Percentiles rank a stretch among this genome's conserved stretches.
phyloP scores from a whole-genome alignment of 805 yeast genomes.

The Kodamaea leandrae region DNA sequence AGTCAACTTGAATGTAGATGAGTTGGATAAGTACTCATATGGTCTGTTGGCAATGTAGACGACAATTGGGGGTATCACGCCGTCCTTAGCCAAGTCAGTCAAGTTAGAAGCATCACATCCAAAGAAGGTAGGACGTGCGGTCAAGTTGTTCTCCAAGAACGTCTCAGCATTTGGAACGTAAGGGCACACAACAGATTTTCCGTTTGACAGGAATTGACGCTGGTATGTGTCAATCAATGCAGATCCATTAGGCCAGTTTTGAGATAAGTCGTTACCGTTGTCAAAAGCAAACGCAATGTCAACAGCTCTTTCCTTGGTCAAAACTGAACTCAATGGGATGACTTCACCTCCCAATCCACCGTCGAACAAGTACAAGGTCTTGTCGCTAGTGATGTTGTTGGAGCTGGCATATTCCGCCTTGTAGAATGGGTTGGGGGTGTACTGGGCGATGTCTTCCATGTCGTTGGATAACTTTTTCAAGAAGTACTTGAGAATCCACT shows the following conservation, averaged over 20 bases:
- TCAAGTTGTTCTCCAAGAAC: slow-evolving; percentile 57
- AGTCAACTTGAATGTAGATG: slow-evolving; percentile 67
- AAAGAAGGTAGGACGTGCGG: slow-evolving; percentile 72
- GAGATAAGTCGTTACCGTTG: slow-evolving; percentile 25
- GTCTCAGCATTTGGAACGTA: slow-evolving; percentile 71
- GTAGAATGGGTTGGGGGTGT: slow-evolving; percentile 38
- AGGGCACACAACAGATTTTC: slow-evolving; percentile 67
- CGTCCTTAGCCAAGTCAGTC: slow-evolving; percentile 45
- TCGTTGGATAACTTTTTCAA: slow-evolving; percentile 24
- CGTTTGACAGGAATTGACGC: slow-evolving; percentile 39
- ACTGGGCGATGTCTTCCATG: slow-evolving; percentile 33
- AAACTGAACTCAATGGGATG: slow-evolving; percentile 33
- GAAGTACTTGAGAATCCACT: slow-evolving; percentile 24
- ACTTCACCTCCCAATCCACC: slow-evolving; percentile 41
- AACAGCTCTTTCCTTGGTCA: slow-evolving; percentile 32
- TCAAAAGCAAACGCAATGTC: slow-evolving; percentile 41
- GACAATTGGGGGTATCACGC: slow-evolving; percentile 62
- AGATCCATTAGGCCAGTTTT: slow-evolving; percentile 36
- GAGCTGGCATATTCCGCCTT: slow-evolving; percentile 29
- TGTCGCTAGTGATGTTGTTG: slow-evolving; percentile 22
- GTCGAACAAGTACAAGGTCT: slow-evolving; percentile 34
- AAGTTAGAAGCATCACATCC: slow-evolving; percentile 73
- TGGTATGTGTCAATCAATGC: slow-evolving; percentile 32
- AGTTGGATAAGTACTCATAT: slow-evolving; percentile 61
- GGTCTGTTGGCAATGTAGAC: slow-evolving; percentile 78